Conservation (phyloP, 805 yeast species). For the Sugiyamaella boreocaroliniensis region DNA sequence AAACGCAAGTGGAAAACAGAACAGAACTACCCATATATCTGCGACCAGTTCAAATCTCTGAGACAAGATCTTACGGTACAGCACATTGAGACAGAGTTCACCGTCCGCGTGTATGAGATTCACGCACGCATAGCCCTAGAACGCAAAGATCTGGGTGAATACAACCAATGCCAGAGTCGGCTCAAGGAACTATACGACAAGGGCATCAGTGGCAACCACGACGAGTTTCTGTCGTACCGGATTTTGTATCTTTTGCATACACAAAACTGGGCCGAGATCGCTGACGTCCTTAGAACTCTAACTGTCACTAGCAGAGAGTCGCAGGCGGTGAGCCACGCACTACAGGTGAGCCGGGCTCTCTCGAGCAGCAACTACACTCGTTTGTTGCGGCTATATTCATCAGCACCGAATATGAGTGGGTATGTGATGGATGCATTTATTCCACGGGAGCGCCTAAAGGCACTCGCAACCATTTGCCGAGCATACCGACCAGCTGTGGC, state of each 20-base stretch:
- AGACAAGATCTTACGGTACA: slow-evolving; percentile 94
- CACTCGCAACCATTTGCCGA: slow-evolving; percentile 49
- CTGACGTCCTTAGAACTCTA: slow-evolving; percentile 34
- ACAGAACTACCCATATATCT: slow-evolving; percentile 63
- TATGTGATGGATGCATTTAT: slow-evolving; percentile 48
- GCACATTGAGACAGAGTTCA: slow-evolving; percentile 68
- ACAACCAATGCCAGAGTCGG: slow-evolving; percentile 89
- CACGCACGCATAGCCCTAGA: slow-evolving; percentile 85
- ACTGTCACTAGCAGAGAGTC: slow-evolving; percentile 22
- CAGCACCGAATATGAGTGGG: slow-evolving; percentile 39
- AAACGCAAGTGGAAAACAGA: slow-evolving; percentile 46
- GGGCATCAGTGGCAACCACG: slow-evolving; percentile 34
- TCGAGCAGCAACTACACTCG: slow-evolving; percentile 44
- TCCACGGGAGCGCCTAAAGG: slow-evolving; percentile 49
- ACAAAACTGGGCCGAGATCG: slow-evolving; percentile 52
- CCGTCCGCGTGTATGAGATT: slow-evolving; percentile 72
- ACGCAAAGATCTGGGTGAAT: slow-evolving; percentile 83
- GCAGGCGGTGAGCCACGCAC: slow-evolving; percentile 31
- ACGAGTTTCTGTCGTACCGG: slow-evolving; percentile 68
- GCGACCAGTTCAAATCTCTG: slow-evolving; percentile 86
- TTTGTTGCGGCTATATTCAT: slow-evolving; percentile 41
- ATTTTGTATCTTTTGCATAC: slow-evolving; percentile 71
- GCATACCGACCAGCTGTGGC: slow-evolving; percentile 39
- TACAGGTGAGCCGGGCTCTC: slow-evolving; percentile 33
- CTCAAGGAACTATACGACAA: slow-evolving; percentile 54